A percentile compares a stretch with the other conserved stretches of the same genome.
These are phyloP conservation scores for Cytospora piceicola DNA, from an alignment of 2,329 filamentous ascomycete genomes.

Conservation along the genomic window DNA sequence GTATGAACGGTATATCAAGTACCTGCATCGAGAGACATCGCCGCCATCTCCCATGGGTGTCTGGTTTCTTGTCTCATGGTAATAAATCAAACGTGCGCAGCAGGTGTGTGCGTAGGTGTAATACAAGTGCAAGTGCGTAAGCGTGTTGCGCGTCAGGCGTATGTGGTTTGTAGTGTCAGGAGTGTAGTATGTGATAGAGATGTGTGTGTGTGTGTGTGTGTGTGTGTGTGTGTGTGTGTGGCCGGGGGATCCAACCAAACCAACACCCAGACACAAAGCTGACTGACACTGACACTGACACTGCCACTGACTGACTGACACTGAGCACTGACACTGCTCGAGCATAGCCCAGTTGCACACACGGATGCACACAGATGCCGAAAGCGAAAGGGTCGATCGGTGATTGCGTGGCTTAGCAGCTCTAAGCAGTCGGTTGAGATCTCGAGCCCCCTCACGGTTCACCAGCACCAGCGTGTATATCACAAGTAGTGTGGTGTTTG, in stretches of 20 bases:
- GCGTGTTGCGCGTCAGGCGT: no score
- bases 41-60: not conserved
- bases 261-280: no score
- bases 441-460: not conserved
- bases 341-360: not conserved
- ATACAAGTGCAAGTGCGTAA: no score
- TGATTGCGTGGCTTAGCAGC: not conserved
- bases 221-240: no score
- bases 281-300: no score
- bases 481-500: no score
- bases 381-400: not conserved
- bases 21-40: not conserved
- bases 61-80: conserved; percentile 6
- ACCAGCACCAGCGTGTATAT: not conserved
- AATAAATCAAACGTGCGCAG: not conserved
- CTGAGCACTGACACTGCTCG: no score
- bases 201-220: not conserved
- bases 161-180: no score
- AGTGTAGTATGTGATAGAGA: no score
- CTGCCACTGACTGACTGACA: no score
- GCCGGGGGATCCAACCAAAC: no score
- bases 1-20: no score
- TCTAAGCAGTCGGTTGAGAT: not conserved
- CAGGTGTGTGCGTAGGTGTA: not conserved
- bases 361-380: not conserved